Base-by-base conservation (phyloP, 257 asterid species). In the Jacaranda copaia region DNA sequence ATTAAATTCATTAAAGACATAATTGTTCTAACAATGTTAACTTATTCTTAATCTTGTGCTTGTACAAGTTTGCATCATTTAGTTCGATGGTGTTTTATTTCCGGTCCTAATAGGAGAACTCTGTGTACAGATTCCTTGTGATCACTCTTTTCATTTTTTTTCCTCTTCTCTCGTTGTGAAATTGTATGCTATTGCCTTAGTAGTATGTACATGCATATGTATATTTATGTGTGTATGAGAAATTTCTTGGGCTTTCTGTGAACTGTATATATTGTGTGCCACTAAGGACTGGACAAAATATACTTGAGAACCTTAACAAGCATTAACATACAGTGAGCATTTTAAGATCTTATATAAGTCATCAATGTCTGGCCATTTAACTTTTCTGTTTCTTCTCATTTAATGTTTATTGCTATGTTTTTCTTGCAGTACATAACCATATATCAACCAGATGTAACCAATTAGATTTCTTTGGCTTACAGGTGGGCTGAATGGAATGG, bases 401-500 rank as follows among this genome's bases (percentile, higher is more conserved):
- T 51, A 38, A 20, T 53, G 59, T 60, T 67, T 51, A 14, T 32
- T 69, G 65, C n/a, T 61, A 57, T 10, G 36, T 74, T 70, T 65
- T 13, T 12, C 61, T 63, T 56, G 35, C 2, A 36, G 42, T 70
- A 43, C 43, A 36, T 20, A 32, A 25, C 68, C 49, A 39, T 48
- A 43, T 14, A 70, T 75, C 40, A 65, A 25, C 45, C 19, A 36
- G 56, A 52, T 70, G 10, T 75, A 62, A 87, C 20, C 8, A 19
- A 42, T 51, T 70, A 55, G 72, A 52, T 73, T 55, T 56, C 19
- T 81, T 83, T 79, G 70, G 74, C 74, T 81, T 85, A 73, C 89
- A 96, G 99, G 88, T 96, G 99, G 98, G 99, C 96, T 53, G 99
- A 96, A 82, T 96, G 98, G 99, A 96, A 96, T 42, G 99, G 99